phyloP scores from a whole-genome alignment of 768 basidiomycete species.

The Chalciporus chontae region DNA sequence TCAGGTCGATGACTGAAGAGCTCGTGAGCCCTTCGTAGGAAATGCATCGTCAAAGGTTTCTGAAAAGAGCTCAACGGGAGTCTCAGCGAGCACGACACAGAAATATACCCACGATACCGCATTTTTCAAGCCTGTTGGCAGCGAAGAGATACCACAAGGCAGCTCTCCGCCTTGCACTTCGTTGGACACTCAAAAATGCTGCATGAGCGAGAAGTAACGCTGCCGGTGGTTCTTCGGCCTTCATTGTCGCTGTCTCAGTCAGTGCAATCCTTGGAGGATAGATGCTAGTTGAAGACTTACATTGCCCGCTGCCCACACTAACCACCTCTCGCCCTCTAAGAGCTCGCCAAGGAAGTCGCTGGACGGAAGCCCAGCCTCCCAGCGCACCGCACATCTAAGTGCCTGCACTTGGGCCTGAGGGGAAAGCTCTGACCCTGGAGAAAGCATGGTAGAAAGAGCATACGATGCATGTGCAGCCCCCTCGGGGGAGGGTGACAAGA shows the following conservation, averaged over 20 bases:
- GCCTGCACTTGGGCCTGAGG: slow-evolving; percentile 68
- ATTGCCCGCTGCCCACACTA: slow-evolving; percentile 81
- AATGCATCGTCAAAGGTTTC: slow-evolving; percentile 86
- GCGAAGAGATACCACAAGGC: slow-evolving; percentile 78
- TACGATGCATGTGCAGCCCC: slow-evolving; percentile 58
- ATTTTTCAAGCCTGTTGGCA: slow-evolving; percentile 76
- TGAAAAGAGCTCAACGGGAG: slow-evolving; percentile 26
- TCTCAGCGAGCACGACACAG: slow-evolving; percentile 1
- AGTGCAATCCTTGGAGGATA: slow-evolving; percentile 15
- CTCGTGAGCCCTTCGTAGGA: slow-evolving; percentile 67
- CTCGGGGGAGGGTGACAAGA: slow-evolving; percentile 65
- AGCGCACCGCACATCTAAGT: slow-evolving; percentile 66
- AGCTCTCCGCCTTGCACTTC: slow-evolving; percentile 55
- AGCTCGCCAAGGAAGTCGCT: slow-evolving; percentile 54
- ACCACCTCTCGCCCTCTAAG: slow-evolving; percentile 79
- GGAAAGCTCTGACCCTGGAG: slow-evolving; percentile 44
- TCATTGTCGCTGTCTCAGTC: slow-evolving; percentile 29
- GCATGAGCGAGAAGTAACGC: slow-evolving; percentile 81
- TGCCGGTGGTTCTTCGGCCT: slow-evolving; percentile 81
- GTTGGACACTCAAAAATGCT: slow-evolving; percentile 62
- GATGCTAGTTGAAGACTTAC: slow-evolving; percentile 42
- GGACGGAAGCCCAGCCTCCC: slow-evolving; percentile 63
- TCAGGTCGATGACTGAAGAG: slow-evolving; percentile 49
- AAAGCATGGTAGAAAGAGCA: slow-evolving; percentile 49
- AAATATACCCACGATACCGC: slow-evolving; percentile 64